Conservation (phyloP, 1,284 basidiomycete genomes). For the Sporisorium scitamineum region DNA sequence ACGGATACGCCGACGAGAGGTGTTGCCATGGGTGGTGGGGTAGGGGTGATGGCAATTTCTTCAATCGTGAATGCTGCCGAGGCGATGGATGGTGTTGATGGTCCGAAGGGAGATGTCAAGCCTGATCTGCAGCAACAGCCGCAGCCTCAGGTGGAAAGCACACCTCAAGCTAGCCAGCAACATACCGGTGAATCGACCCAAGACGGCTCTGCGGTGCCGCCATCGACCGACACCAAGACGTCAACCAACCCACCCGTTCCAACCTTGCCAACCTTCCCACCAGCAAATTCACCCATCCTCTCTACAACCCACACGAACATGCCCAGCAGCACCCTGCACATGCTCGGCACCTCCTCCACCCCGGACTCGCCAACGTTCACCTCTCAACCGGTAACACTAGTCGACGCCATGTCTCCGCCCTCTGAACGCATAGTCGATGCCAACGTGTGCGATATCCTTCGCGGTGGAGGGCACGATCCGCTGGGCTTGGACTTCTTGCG, state of each 20-base stretch:
- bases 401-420: slow-evolving; percentile 30
- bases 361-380: slow-evolving; percentile 11
- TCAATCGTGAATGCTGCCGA: neutral
- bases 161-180: neutral
- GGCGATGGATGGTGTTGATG: neutral
- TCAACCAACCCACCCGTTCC: neutral
- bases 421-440: slow-evolving; percentile 14
- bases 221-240: neutral
- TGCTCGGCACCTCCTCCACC: neutral
- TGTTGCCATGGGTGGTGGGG: neutral
- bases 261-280: neutral
- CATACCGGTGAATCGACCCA: neutral
- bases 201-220: neutral
- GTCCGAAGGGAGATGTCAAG: neutral
- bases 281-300: too few species aligned
- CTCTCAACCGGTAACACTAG: slow-evolving; percentile 13
- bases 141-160: neutral
- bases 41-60: neutral
- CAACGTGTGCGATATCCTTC: slow-evolving; percentile 4
- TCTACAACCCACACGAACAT: neutral
- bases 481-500: slow-evolving; percentile 9
- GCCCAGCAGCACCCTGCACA: neutral
- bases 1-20: slow-evolving; percentile 19
- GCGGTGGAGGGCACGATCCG: neutral
- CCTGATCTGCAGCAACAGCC: neutral